A percentile compares a stretch with the other conserved stretches of the same genome.
Conservation (phyloP, 2,329 filamentous ascomycete genomes). For the Plenodomus lindquistii region DNA sequence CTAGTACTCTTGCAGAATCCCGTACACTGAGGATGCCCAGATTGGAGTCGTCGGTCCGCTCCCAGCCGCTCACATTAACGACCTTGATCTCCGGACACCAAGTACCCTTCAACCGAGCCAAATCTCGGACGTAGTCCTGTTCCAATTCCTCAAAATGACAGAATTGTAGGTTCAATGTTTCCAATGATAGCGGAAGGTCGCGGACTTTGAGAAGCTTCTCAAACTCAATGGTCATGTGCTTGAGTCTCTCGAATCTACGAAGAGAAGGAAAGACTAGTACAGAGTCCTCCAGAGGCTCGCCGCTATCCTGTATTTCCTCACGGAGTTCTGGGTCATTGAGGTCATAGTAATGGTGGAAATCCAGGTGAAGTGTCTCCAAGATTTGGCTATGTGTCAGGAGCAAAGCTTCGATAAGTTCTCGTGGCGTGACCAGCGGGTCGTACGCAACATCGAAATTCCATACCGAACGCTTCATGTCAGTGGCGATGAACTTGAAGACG, state of each 20-base stretch:
- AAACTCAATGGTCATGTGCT: constrained; percentile 2
- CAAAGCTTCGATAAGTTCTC: constrained; percentile 6
- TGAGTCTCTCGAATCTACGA: background rate
- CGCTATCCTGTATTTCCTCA: no score
- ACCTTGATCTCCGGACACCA: constrained; percentile 4
- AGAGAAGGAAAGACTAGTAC: background rate
- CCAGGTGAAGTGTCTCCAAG: constrained; percentile 2
- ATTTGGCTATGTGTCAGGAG: constrained; percentile 1
- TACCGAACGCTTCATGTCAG: background rate
- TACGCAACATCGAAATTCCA: background rate
- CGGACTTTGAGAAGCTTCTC: background rate
- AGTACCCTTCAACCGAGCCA: background rate
- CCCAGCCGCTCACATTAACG: background rate
- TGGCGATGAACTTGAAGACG: background rate
- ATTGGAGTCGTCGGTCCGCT: background rate
- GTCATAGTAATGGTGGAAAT: background rate
- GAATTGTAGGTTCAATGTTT: background rate
- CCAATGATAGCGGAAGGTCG: constrained; percentile 1
- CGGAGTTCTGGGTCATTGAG: background rate
- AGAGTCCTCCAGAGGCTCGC: background rate
- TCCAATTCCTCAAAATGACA: constrained; percentile 1
- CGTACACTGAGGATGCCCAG: background rate
- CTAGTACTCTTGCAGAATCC: background rate
- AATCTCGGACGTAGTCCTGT: background rate
- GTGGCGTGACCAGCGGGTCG: constrained; percentile 2